Evolutionary conservation across 257 asterid genomes (phyloP), one percentile per base, ranked within the genome.

Genomic region (Plantago major): DNA sequence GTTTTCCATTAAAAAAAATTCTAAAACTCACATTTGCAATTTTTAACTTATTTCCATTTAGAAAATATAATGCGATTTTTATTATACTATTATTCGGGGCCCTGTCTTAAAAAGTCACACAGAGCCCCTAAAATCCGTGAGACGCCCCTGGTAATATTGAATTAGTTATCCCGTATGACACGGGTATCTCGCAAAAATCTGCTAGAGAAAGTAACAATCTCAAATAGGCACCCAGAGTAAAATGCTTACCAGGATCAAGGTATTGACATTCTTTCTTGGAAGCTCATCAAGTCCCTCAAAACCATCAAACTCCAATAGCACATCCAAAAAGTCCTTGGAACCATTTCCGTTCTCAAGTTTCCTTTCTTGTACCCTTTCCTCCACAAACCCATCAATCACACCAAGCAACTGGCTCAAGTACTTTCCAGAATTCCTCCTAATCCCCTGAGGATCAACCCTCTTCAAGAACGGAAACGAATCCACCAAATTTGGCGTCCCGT

Each of bases 391-490:
- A 0, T 81, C 60, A 19, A 54, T 80, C 5, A 79, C 30, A 18
- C 42, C 58, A 42, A 76, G 11, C 22, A 73, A 42, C 40, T 58
- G 60, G 15, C 75, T 65, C 46, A 67, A 17, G 38, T 76, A 62
- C 30, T 51, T 50, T 15, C 30, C 67, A 46, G 72, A 54, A 18
- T 70, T 73, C 46, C 66, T 70, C 63, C 55, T 69, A 13, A 79
- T 59, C 4, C 83, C 80, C 54, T 79, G 81, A 13, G 76, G 73
- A 55, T 82, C 85, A 5, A 79, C 28, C 85, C 73, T 67, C 60
- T 60, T 76, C 49, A 82, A 67, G 48, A 74, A 58, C 10, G 75
- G 75, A 26, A 82, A 82, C 14, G 77, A n/a, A 46, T 82, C 88
- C 9, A 62, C 69, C 28, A 82, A 9, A 54, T 82, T 78, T 0